Percentiles rank a stretch among this genome's conserved stretches.
Conservation (phyloP, 768 basidiomycete genomes). For the Russula foetens region DNA sequence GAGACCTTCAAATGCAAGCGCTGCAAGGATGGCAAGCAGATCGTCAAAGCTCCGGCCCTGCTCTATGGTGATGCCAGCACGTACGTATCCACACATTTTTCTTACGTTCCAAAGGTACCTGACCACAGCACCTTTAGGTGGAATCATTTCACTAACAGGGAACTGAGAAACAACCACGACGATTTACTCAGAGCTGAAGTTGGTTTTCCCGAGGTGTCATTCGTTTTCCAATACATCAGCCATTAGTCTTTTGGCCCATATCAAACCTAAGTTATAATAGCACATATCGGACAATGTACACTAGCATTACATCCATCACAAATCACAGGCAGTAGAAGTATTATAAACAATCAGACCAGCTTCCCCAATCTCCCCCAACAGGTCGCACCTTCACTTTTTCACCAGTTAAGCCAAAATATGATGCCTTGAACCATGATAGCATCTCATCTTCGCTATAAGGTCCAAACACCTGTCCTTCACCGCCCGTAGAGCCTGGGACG, state of each 20-base stretch:
- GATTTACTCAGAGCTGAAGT: slow-evolving; percentile 89
- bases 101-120: background rate
- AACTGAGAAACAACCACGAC: slow-evolving; percentile 89
- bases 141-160: slow-evolving; percentile 93
- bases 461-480: slow-evolving; percentile 53
- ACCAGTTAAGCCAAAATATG: slow-evolving; percentile 71
- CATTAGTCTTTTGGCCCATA: slow-evolving; percentile 38
- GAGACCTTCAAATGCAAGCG: slow-evolving; percentile 97
- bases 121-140: slow-evolving; percentile 46
- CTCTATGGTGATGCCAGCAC: slow-evolving; percentile 97
- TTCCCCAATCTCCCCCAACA: slow-evolving; percentile 63
- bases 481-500: slow-evolving; percentile 38
- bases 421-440: slow-evolving; percentile 68
- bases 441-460: slow-evolving; percentile 79
- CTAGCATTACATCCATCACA: slow-evolving; percentile 9
- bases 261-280: slow-evolving; percentile 5
- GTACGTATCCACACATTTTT: slow-evolving; percentile 41
- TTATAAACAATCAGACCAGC: slow-evolving; percentile 51
- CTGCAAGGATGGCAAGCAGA: slow-evolving; percentile 80
- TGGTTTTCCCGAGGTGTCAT: slow-evolving; percentile 77
- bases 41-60: slow-evolving; percentile 73
- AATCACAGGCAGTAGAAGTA: background rate
- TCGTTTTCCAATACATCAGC: slow-evolving; percentile 94
- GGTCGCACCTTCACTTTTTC: slow-evolving; percentile 70
- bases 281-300: slow-evolving; percentile 9